Evolutionary conservation across 352 stramenopile genomes (phyloP), one percentile per base, ranked within the genome.

Genomic region (Peronospora destructor): DNA sequence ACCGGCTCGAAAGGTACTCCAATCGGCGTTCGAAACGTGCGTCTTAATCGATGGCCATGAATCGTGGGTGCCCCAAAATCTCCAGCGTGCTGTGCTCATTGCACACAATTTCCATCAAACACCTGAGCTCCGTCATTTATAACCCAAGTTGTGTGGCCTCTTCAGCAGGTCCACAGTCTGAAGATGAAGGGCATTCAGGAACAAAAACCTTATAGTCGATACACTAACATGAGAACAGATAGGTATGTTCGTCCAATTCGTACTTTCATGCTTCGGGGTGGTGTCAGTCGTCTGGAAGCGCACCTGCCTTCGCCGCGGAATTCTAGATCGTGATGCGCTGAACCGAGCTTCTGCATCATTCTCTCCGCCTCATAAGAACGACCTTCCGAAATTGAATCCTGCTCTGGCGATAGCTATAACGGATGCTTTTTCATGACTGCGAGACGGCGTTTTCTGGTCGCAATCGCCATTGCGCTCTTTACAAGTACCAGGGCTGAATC

Each of bases 371-470:
- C 46, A 64, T 5, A 60, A 54, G 4, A 9, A 41, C 8, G 41
- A 53, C 4, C 29, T 59, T 13, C 45, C 53, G 3, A 37, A 21
- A 8, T 49, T 21, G 16, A n/a, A 9, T 53, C 33, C 17, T 43
- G 17, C 8, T 29, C 16, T 8, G 32, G 16, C 4, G 40, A 58
- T 9, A 36, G 6, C 2, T 30, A 61, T 30, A n/a, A 28, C 74
- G 10, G 74, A 83, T 45, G 64, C 65, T 88, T 84, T 54, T 70
- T 83, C 35, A 52, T 75, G 9, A 61, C 73, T 35, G 64, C 58
- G n/a, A 47, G 49, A 33, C 45, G 85, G 6, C n/a, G 56, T 80
- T 84, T 84, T 53, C 30, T 78, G 13, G 75, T 85, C 35, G 64
- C 68, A 4, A 36, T 87, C 25, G 74, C 64, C 1, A 61, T 66